Percentiles rank a stretch among this genome's conserved stretches.
Evolutionary conservation across 257 asterid genomes (phyloP).

Genomic region (Knoxia roxburghii): DNA sequence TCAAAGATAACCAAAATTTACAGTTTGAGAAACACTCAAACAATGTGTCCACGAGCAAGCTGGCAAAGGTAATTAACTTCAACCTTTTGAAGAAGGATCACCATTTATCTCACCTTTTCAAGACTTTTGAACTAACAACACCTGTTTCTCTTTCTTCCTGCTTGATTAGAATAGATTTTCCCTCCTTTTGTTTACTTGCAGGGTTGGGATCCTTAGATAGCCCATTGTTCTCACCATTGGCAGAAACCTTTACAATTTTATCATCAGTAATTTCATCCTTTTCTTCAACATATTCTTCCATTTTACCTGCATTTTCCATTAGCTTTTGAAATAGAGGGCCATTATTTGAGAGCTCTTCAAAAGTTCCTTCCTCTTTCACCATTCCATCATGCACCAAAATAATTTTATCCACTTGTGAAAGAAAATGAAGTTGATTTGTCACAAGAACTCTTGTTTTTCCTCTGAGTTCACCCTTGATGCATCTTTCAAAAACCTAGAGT

Average conservation of each 20-base stretch:
- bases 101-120: slow-evolving; percentile 50
- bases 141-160: slow-evolving; percentile 99
- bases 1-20: background rate
- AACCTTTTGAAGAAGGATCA: background rate
- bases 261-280: slow-evolving; percentile 31
- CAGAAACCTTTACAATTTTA: slow-evolving; percentile 34
- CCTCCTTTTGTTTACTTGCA: slow-evolving; percentile 48
- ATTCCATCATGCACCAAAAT: slow-evolving; percentile 87
- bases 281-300: slow-evolving; percentile 87
- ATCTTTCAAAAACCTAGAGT: slow-evolving; percentile 73
- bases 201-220: slow-evolving; percentile 40
- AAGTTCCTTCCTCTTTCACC: slow-evolving; percentile 98
- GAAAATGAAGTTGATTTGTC: slow-evolving; percentile 94
- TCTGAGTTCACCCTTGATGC: slow-evolving; percentile 79
- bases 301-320: slow-evolving; percentile 99
- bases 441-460: slow-evolving; percentile 93
- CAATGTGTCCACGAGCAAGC: slow-evolving; percentile 4
- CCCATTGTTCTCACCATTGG: slow-evolving; percentile 46
- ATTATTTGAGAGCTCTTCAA: slow-evolving; percentile 78
- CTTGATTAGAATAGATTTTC: slow-evolving; percentile 83
- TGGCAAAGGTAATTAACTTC: background rate
- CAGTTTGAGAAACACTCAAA: background rate
- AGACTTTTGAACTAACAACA: slow-evolving; percentile 79
- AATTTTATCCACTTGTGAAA: slow-evolving; percentile 89
- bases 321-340: slow-evolving; percentile 72